Evolutionary conservation across 768 basidiomycete species (phyloP).

Genomic region (Lentinula lateritia): DNA sequence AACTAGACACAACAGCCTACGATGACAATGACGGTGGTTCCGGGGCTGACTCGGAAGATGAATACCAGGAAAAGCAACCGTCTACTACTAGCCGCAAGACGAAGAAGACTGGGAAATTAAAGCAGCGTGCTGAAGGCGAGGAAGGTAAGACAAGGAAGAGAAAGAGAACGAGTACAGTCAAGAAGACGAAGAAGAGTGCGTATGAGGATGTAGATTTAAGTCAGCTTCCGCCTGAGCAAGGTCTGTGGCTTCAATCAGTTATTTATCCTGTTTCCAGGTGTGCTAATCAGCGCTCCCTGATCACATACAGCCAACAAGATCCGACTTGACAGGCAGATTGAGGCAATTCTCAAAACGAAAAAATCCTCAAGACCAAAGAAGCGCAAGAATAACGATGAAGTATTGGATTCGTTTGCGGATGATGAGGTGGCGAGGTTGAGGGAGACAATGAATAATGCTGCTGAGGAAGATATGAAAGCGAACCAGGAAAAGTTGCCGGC

Average conservation of each 20-base stretch:
- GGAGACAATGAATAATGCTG: slow-evolving; percentile 82
- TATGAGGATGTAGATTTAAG: slow-evolving; percentile 57
- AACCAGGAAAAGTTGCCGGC: slow-evolving; percentile 82
- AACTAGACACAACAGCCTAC: slow-evolving; percentile 9
- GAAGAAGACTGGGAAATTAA: slow-evolving; percentile 18
- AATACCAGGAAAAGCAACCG: slow-evolving; percentile 8
- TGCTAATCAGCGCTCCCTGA: background rate
- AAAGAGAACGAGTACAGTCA: slow-evolving; percentile 15
- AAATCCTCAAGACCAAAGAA: slow-evolving; percentile 58
- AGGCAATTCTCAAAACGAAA: slow-evolving; percentile 82
- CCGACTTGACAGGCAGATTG: slow-evolving; percentile 77
- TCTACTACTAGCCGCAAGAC: slow-evolving; percentile 4
- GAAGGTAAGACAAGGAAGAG: background rate
- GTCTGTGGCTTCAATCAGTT: slow-evolving; percentile 29
- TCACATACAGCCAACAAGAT: slow-evolving; percentile 62
- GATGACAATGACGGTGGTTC: slow-evolving; percentile 45
- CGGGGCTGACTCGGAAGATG: slow-evolving; percentile 48
- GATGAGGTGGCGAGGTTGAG: slow-evolving; percentile 88
- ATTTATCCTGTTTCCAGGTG: background rate
- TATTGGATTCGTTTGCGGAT: slow-evolving; percentile 82
- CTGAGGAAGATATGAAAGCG: slow-evolving; percentile 75
- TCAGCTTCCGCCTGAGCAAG: slow-evolving; percentile 73
- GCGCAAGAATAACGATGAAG: slow-evolving; percentile 79
- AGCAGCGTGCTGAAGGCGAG: slow-evolving; percentile 17
- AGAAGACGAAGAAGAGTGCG: slow-evolving; percentile 5